These are phyloP conservation scores for Knoxia roxburghii DNA, from an alignment of 257 asterid genomes.

Conservation along the genomic window DNA sequence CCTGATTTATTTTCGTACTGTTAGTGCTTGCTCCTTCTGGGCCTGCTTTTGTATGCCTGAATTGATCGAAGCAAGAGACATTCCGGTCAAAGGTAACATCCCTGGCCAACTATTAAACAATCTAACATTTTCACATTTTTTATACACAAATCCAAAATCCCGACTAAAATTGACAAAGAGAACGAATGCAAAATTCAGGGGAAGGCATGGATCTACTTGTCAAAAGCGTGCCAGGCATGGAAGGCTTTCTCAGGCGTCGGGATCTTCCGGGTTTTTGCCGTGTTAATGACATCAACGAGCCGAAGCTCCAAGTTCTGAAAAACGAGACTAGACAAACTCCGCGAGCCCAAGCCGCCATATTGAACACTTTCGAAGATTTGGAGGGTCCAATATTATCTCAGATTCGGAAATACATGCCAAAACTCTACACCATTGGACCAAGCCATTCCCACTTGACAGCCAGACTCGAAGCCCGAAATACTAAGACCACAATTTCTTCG, in stretches of 20 bases:
- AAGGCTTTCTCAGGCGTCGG: constrained; percentile 24
- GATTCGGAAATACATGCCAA: constrained; percentile 21
- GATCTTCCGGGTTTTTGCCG: constrained; percentile 33
- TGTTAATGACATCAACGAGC: constrained; percentile 13
- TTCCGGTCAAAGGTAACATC: constrained; percentile 14
- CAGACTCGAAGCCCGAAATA: constrained; percentile 21
- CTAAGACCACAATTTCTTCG: constrained; percentile 20
- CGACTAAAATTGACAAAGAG: constrained; percentile 21
- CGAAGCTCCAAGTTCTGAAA: not conserved
- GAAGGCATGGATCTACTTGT: constrained; percentile 25
- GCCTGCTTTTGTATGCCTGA: constrained; percentile 17
- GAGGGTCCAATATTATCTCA: constrained; percentile 24
- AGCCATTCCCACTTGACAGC: constrained; percentile 16
- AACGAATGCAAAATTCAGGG: constrained; percentile 9
- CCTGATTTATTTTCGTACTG: constrained; percentile 17
- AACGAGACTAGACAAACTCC: constrained; percentile 14
- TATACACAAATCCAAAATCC: no score
- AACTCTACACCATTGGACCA: constrained; percentile 30
- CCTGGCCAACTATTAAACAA: no score
- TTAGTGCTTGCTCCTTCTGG: constrained; percentile 29
- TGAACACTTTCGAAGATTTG: constrained; percentile 32
- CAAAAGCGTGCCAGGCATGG: constrained; percentile 28
- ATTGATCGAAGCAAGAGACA: constrained; percentile 25
- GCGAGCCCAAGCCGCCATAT: constrained; percentile 25
- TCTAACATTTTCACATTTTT: no score